Evolutionary conservation across 2,329 filamentous ascomycete genomes (phyloP).

Genomic region (Tympanopsis confertula): DNA sequence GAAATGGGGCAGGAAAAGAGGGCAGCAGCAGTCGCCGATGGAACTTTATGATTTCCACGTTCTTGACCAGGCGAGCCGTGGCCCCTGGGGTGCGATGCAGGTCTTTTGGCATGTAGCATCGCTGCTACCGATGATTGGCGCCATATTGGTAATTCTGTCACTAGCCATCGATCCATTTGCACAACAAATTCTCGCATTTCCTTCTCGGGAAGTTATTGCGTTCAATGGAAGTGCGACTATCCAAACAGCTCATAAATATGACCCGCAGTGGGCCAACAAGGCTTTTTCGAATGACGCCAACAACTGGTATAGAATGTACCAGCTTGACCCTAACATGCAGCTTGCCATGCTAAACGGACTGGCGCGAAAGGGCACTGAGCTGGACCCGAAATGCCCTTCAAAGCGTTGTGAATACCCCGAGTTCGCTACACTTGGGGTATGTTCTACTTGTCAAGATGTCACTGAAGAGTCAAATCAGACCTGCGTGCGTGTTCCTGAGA

Average conservation of each 20-base stretch:
- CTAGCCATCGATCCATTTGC: constrained; percentile 14
- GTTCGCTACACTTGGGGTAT: neutral
- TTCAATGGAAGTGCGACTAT: neutral
- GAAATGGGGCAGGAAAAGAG: neutral
- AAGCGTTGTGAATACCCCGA: neutral
- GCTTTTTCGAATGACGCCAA: too few relatives aligned
- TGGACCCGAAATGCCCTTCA: neutral
- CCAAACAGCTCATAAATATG: neutral
- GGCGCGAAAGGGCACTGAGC: neutral
- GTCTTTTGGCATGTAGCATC: constrained; percentile 9
- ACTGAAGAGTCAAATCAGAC: neutral
- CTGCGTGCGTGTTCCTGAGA: neutral
- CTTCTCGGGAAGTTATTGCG: neutral
- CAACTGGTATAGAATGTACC: too few relatives aligned
- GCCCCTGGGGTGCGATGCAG: constrained; percentile 12
- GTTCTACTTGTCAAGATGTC: neutral
- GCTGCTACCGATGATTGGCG: constrained; percentile 9
- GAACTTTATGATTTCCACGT: constrained; percentile 11
- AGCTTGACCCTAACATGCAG: too few relatives aligned
- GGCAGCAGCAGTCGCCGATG: neutral
- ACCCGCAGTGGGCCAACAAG: too few relatives aligned
- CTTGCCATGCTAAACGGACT: neutral
- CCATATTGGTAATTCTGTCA: constrained; percentile 10
- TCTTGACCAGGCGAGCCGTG: constrained; percentile 14
- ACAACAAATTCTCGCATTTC: constrained; percentile 10